These are phyloP conservation scores for Falciphora oryzae DNA, from an alignment of 2,329 filamentous ascomycete genomes.

Conservation along the genomic window DNA sequence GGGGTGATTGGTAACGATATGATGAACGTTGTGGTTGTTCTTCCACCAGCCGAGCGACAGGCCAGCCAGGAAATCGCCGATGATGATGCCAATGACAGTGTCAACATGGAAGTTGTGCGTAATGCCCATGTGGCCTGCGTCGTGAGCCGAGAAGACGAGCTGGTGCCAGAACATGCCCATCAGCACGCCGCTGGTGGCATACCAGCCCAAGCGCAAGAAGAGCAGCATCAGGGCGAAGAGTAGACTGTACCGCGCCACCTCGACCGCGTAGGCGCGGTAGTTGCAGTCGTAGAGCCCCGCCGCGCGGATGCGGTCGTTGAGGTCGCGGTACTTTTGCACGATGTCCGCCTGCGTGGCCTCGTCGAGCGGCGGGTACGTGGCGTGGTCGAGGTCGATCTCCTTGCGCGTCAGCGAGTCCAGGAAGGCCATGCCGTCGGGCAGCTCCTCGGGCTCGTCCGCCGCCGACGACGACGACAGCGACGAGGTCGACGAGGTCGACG, in stretches of 20 bases:
- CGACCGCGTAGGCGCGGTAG: constrained; percentile 72
- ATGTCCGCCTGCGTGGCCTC: constrained; percentile 67
- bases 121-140: constrained; percentile 95
- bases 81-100: constrained; percentile 78
- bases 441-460: constrained; percentile 34
- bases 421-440: constrained; percentile 52
- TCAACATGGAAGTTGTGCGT: constrained; percentile 85
- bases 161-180: constrained; percentile 91
- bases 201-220: constrained; percentile 60
- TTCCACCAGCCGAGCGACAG: constrained; percentile 97
- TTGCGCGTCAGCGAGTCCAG: constrained; percentile 68
- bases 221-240: constrained; percentile 59
- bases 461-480: constrained; percentile 36
- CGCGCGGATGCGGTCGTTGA: constrained; percentile 65
- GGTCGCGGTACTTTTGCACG: constrained; percentile 71
- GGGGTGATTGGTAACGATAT: constrained; percentile 90
- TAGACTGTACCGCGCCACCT: constrained; percentile 64
- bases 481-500: neutral
- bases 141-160: constrained; percentile 87
- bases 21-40: constrained; percentile 90
- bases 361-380: constrained; percentile 78
- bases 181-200: constrained; percentile 62
- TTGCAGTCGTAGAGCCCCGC: constrained; percentile 81
- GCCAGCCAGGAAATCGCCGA: constrained; percentile 85
- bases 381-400: constrained; percentile 68